phyloP scores from a whole-genome alignment of 345 rosid species.

The Chamaenerion angustifolium region DNA sequence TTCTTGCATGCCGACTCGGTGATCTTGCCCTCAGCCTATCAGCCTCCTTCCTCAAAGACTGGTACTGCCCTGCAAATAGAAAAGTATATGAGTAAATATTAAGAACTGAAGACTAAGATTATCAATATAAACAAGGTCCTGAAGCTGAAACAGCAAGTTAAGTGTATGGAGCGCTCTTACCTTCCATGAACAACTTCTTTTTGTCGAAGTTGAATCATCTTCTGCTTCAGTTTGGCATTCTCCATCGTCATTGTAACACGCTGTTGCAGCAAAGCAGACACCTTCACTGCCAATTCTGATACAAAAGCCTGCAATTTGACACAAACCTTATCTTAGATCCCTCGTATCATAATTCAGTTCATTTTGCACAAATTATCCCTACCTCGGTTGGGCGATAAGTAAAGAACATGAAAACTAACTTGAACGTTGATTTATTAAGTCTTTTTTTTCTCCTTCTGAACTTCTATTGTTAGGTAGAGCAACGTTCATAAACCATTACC shows the following conservation, averaged over 20 bases:
- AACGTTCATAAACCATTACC: no score
- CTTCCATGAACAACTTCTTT: constrained; percentile 45
- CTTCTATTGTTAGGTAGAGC: no score
- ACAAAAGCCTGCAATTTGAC: constrained; percentile 31
- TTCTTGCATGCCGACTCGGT: constrained; percentile 16
- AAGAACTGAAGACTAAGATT: no score
- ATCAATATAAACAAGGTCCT: neutral
- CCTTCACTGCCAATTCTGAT: constrained; percentile 43
- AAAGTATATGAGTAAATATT: no score
- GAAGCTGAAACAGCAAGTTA: neutral
- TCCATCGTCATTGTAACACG: constrained; percentile 45
- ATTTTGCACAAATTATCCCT: no score
- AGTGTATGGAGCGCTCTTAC: constrained; percentile 14
- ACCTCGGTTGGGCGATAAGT: no score
- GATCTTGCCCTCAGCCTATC: constrained; percentile 34
- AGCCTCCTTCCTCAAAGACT: constrained; percentile 48
- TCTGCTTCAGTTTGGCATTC: constrained; percentile 48
- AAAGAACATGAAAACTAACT: no score
- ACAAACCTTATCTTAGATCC: neutral
- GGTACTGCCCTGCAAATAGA: constrained; percentile 31
- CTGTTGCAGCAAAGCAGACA: constrained; percentile 43
- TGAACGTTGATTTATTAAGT: no score
- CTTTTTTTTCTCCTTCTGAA: no score
- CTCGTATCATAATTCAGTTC: neutral
- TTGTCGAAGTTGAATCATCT: constrained; percentile 34